Evolutionary conservation across 2,329 filamentous ascomycete genomes (phyloP), one percentile per base, ranked within the genome.

Genomic region (Exserohilum turcica): DNA sequence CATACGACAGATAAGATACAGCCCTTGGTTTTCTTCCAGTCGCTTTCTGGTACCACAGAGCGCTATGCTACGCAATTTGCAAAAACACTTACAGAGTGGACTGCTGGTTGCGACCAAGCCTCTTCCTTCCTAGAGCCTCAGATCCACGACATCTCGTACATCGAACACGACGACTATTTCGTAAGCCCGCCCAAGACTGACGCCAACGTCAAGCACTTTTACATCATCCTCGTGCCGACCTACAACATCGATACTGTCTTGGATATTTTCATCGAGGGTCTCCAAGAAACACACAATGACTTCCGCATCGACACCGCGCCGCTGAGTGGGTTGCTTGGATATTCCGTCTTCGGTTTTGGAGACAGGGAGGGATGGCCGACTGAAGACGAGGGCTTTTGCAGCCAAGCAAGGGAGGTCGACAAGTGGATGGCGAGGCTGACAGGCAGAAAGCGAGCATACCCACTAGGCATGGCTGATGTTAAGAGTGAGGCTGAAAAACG

Each of bases 361-460:
- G 93, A 97, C 72, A 86, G 84, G 57, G 90, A 96, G 71, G 91
- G 90, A 52, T 99, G 94, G 93, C 91, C 92, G 0, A 91, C 88
- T 0, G 92, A 96, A 75, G 85, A 88, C 54, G 90, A 94, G 64
- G 93, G 93, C 0, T 99, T 92, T 76, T 97, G 93, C 72, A 92
- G 91, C 57, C 93, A 97, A 72, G 93, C 93, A 1, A 90, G 88
- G 67, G 88, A 96, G 63, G 81, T 95, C 3, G 93, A 99, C 72
- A 92, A 86, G 71, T 97, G 94, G 93, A 90, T 99, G 89, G 92
- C 93, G n/a, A 95, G 92, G 71, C 77, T 99, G 66, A 96, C 92
- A 0, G 88, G 85, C 1, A 84, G 88, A 57, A 96, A 93, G 77
- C 83, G 92, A 69, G 92, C 91, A 0, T 97, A 89, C 66, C 93